These are phyloP conservation scores for Gracilaria vermiculophylla DNA, from an alignment of 23 red algal species.

Conservation along the genomic window DNA sequence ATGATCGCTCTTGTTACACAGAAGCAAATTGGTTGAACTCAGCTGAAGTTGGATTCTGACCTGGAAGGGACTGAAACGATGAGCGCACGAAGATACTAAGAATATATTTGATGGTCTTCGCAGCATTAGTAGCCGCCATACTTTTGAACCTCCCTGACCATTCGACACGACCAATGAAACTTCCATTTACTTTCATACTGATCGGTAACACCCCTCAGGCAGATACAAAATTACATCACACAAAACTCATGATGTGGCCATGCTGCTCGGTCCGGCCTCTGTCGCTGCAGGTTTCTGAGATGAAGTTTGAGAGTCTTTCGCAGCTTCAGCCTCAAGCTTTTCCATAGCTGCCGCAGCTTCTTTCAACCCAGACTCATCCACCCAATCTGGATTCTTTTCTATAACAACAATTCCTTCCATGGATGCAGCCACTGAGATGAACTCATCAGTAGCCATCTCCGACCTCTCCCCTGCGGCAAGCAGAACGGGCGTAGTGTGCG, in stretches of 20 bases:
- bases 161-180: neutral
- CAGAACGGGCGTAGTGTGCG: conserved; percentile 93
- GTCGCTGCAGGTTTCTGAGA: neutral
- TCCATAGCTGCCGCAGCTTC: conserved; percentile 38
- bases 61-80: too few relatives aligned
- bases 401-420: conserved; percentile 94
- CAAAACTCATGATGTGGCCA: conserved; percentile 28
- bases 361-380: conserved; percentile 50
- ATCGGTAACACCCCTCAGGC: neutral
- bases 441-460: conserved; percentile 97
- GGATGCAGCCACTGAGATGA: conserved; percentile 58
- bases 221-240: neutral
- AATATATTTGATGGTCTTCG: neutral
- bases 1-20: too few relatives aligned
- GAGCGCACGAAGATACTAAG: neutral
- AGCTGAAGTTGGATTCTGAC: too few relatives aligned
- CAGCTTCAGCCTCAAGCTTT: conserved; percentile 13
- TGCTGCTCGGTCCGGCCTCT: neutral
- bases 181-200: neutral
- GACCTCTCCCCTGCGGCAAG: conserved; percentile 88
- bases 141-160: neutral
- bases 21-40: too few relatives aligned
- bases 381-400: conserved; percentile 83
- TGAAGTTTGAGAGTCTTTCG: neutral
- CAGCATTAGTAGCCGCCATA: neutral